Base-by-base conservation (phyloP, 1,284 basidiomycete genomes). In the Omphalotus olearius region DNA sequence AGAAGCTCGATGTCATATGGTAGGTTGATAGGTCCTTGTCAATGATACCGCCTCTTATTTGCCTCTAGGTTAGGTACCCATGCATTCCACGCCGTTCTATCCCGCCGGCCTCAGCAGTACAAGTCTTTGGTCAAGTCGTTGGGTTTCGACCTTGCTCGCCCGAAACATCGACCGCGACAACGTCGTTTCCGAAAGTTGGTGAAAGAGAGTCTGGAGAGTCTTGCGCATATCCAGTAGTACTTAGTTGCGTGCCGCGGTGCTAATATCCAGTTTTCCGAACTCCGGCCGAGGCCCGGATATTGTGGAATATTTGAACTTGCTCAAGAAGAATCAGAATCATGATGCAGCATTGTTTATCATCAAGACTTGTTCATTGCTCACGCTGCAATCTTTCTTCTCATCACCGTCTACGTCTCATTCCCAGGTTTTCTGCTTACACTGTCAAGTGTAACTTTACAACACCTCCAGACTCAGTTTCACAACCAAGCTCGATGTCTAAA, bases 61-160 rank as follows among this genome's bases (percentile, higher is more conserved):
- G 5, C 16, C 11, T 28, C 23, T 16, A 94, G 91, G 84, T 74
- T 95, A n/a, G 91, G 91, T 13, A 76, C 74, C 42, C 82, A 85
- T 55, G 91, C 91, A 1, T 91, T 93, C 63, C 73, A 82, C 57
- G 70, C 75, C 10, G 76, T 91, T 33, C 66, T 94, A 3, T 72
- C 71, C 1, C 72, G 68, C 28, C 87, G 83, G 57, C 72, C 78
- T 20, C 70, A 75, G 14, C 64, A 64, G 6, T 85, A 87, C 62
- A 49, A 59, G 2, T 57, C 67, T 1, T 42, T 87, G 2, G 59
- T 87, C 49, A 72, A 64, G 52, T 64, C 66, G 46, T 67, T 89
- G n/a, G 65, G 65, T 13, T 71, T 74, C 40, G 78, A 84, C 51
- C 64, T 86, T 40, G 65, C 68, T 9, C 68, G 73, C 5, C 64